Percentiles rank a stretch among this genome's conserved stretches.
These are phyloP conservation scores for Cladosporium sp. DNA, from an alignment of 2,329 filamentous ascomycete species.

Conservation along the genomic window DNA sequence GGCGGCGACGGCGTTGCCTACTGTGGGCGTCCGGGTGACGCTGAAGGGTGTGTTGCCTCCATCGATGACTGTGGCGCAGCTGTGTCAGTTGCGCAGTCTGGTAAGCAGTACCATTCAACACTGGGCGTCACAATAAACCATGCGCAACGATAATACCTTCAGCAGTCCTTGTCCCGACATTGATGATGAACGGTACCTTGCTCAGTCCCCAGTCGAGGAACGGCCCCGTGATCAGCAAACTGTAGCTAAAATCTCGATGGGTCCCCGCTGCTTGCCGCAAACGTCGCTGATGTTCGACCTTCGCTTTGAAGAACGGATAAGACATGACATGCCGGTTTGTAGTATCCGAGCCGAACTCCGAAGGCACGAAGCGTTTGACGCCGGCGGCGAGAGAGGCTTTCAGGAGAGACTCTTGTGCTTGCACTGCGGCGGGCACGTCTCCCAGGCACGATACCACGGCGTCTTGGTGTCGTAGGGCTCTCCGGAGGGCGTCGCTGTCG, in stretches of 20 bases:
- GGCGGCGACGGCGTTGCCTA: neutral
- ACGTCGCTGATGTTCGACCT: neutral
- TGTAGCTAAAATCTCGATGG: neutral
- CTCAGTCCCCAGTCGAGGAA: constrained; percentile 7
- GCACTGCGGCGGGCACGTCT: neutral
- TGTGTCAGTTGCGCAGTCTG: neutral
- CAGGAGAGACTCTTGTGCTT: neutral
- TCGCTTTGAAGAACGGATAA: neutral
- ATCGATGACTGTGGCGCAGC: neutral
- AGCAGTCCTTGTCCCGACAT: neutral
- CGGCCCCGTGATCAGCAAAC: neutral
- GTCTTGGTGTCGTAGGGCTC: constrained; percentile 30
- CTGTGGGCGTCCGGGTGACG: neutral
- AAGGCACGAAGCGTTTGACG: neutral
- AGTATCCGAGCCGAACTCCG: neutral
- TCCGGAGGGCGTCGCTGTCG: neutral
- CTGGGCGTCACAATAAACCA: neutral
- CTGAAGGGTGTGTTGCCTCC: constrained; percentile 4
- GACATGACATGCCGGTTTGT: neutral
- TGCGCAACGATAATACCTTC: neutral
- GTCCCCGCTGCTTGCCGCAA: neutral
- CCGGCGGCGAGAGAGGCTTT: neutral
- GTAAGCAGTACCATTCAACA: neutral
- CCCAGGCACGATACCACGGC: constrained; percentile 26
- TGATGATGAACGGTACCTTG: neutral